Evolutionary conservation across 2,329 filamentous ascomycete genomes (phyloP), one percentile per base, ranked within the genome.

Genomic region (Colletotrichum sp.): DNA sequence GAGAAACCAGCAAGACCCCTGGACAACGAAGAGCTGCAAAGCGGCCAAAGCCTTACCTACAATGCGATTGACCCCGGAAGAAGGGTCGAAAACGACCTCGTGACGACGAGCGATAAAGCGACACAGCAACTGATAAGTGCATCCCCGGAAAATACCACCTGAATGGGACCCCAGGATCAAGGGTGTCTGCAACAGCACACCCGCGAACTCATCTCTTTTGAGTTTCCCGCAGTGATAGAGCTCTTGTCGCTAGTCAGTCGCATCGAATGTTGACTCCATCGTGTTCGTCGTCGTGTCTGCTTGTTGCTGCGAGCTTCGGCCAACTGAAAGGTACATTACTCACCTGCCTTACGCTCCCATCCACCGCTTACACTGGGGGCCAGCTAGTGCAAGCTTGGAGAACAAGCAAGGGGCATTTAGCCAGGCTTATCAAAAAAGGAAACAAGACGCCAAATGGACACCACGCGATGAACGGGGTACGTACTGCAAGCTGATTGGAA

Each of bases 141-240:
- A 69, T 69, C 73, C 73, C 73, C 70, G 57, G 73, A 69, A 69
- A 69, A 76, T 69, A 76, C 64, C 70, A 72, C 70, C 73, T 69
- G 57, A 65, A 73, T 34, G 64, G 64, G 65, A 64, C 68, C 19
- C 73, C 44, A 9, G 73, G 70, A 76, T 73, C 73, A 73, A 61
- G 73, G 73, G 34, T 73, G n/a, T 52, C 25, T 36, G 39, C 27
- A 34, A 34, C 32, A 65, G 64, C 71, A 65, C 25, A 68, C 64
- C 49, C 44, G 64, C 34, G 22, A 39, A 25, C 63, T 72, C 72
- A 72, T 73, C 73, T 76, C 64, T 52, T 71, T 71, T 71, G 57
- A 73, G 55, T 72, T 71, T 76, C 49, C 39, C 8, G 65, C 65
- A 16, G 49, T 57, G 49, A 25, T 36, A 30, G 25, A 25, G 16